These are phyloP conservation scores for Blastosporella zonata DNA, from an alignment of 1,284 basidiomycete species.

Conservation along the genomic window DNA sequence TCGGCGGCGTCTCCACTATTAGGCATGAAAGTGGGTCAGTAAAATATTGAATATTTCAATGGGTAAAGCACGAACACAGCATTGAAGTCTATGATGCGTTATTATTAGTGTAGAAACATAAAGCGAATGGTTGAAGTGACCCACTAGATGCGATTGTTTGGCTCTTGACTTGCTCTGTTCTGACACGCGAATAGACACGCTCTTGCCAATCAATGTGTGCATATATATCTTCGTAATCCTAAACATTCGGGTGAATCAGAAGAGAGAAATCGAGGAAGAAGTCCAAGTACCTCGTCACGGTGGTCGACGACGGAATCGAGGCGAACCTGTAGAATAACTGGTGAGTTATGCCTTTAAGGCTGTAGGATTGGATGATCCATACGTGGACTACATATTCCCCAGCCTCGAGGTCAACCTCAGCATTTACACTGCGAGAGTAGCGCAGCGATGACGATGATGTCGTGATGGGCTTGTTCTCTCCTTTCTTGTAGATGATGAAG, in stretches of 20 bases:
- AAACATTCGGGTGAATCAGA: background rate
- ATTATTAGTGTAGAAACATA: background rate
- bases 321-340: slow-evolving; percentile 28
- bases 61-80: slow-evolving; percentile 1
- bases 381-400: slow-evolving; percentile 55
- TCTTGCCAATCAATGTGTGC: slow-evolving; percentile 24
- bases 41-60: background rate
- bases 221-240: slow-evolving; percentile 26
- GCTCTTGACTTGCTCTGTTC: slow-evolving; percentile 40
- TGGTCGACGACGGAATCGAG: slow-evolving; percentile 27
- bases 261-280: background rate
- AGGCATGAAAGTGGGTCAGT: background rate
- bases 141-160: slow-evolving; percentile 45
- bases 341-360: background rate
- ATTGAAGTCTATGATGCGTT: background rate
- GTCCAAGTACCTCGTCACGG: slow-evolving; percentile 10
- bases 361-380: slow-evolving; percentile 12
- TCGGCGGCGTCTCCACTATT: slow-evolving; percentile 22
- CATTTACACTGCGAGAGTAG: slow-evolving; percentile 38
- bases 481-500: slow-evolving; percentile 44
- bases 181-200: slow-evolving; percentile 34
- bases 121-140: slow-evolving; percentile 14
- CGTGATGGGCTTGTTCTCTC: slow-evolving; percentile 31
- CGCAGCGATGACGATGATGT: slow-evolving; percentile 31
- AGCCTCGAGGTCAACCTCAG: slow-evolving; percentile 39